Evolutionary conservation across 2,329 filamentous ascomycete species (phyloP).

Genomic region (Neofusicoccum parvum): DNA sequence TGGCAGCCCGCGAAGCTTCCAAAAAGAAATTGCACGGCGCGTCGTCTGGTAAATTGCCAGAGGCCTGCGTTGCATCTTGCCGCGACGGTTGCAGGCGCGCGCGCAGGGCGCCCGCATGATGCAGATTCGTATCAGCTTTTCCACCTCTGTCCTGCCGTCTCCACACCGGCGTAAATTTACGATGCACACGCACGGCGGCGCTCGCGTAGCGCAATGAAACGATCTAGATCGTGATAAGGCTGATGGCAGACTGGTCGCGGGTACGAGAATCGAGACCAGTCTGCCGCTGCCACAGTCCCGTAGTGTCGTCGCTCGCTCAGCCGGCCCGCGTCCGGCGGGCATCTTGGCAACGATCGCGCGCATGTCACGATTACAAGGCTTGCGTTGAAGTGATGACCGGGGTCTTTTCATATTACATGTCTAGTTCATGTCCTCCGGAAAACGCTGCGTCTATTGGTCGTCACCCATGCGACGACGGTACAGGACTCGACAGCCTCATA

Average conservation of each 20-base stretch:
- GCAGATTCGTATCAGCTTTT: neutral
- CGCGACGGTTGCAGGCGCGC: neutral
- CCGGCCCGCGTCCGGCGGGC: neutral
- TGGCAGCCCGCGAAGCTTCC: neutral
- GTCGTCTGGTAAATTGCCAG: neutral
- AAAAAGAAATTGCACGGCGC: neutral
- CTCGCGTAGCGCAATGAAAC: neutral
- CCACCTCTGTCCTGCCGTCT: neutral
- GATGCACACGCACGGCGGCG: neutral
- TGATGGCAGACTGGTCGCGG: neutral
- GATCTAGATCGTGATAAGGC: conserved; percentile 16
- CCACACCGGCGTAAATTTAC: neutral
- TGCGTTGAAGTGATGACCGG: neutral
- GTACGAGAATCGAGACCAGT: conserved; percentile 10
- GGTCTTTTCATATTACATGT: conserved; percentile 11
- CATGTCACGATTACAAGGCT: neutral
- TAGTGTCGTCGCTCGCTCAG: neutral
- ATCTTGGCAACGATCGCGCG: neutral
- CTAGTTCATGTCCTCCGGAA: neutral
- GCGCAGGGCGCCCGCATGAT: neutral
- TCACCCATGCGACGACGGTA: neutral
- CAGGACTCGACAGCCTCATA: neutral
- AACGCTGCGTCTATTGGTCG: neutral
- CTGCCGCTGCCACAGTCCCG: neutral
- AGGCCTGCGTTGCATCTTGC: neutral